Base-by-base conservation (phyloP, 495 filamentous ascomycete genomes). In the Penicillium silybi region DNA sequence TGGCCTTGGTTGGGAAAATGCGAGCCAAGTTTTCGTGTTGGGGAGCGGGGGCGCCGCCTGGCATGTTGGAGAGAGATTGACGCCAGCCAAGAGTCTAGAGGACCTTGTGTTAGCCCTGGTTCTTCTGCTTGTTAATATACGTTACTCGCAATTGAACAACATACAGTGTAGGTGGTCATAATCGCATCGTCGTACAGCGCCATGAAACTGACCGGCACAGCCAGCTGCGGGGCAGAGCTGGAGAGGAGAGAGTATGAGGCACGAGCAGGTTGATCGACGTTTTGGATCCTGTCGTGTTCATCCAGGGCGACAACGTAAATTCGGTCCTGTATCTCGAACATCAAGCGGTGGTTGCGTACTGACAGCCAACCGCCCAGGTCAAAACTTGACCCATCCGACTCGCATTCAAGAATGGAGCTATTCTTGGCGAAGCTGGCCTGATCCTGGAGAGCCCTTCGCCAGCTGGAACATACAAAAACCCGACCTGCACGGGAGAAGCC, bases 331-430 rank as follows among this genome's bases (percentile, higher is more conserved):
- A 70, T 67, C 46, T 73, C 70, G 22, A 72, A 70, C 67, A 72
- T 69, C n/a, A 73, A 5, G 13, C 69, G 70, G 48, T 69, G 67
- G 46, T 73, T 69, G 41, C 63, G 68, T 26, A 73, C 61, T 0
- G 70, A 65, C 41, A 73, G 44, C 70, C 70, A 73, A 4, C 70
- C 70, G 22, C 70, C 70, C 2, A 72, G 57, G 23, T 73, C 70
- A 41, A 72, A 72, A 32, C 48, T 57, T 11, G 61, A 49, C 0
- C 68, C 70, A 45, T 73, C 67, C 8, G 68, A 60, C 22, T 71
- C 61, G 32, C 70, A 73, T 45, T 73, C 70, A 27, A 73, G 48
- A 1, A 72, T 23, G 6, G 63, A 62, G 27, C 67, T 67, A 39
- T 58, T 38, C 3, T 49, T 59, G 4, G 40, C 57, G 1, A 70